Evolutionary conservation across 2,329 filamentous ascomycete species (phyloP).

Genomic region (Didymella glomerata): DNA sequence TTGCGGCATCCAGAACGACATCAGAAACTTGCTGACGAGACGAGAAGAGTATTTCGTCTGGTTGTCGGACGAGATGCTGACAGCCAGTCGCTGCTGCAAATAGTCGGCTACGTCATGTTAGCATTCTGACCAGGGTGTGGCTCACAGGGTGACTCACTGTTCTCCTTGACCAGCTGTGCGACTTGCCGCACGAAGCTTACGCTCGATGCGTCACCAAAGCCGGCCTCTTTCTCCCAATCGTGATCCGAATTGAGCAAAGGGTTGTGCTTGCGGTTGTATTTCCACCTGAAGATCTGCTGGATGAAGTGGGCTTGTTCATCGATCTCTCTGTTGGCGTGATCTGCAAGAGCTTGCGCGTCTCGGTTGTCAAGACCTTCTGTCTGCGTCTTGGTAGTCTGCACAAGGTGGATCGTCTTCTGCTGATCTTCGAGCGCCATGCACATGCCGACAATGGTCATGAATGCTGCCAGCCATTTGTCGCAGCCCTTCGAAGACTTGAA

Average conservation of each 20-base stretch:
- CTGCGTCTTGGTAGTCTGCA: conserved; percentile 51
- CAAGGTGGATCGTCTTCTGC: conserved; percentile 57
- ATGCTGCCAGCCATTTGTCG: conserved; percentile 57
- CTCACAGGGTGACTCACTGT: conserved; percentile 46
- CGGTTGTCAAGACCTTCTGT: conserved; percentile 40
- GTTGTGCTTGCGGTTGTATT: conserved; percentile 57
- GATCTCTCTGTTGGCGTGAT: conserved; percentile 54
- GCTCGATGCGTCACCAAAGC: conserved; percentile 46
- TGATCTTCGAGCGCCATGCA: conserved; percentile 59
- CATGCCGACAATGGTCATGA: conserved; percentile 57
- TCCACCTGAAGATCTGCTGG: conserved; percentile 57
- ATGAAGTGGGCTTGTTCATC: conserved; percentile 57
- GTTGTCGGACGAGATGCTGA: conserved; percentile 51
- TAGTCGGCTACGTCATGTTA: conserved; percentile 48
- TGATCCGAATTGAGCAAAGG: conserved; percentile 50
- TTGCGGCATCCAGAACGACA: conserved; percentile 47
- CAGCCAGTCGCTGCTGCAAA: conserved; percentile 47
- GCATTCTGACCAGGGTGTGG: conserved; percentile 1
- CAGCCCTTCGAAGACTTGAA: conserved; percentile 56
- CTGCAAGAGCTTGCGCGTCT: conserved; percentile 47
- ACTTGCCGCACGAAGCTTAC: conserved; percentile 51
- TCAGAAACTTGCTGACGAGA: conserved; percentile 55
- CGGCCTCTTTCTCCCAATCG: conserved; percentile 50
- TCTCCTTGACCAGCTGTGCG: conserved; percentile 52
- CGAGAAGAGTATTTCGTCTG: conserved; percentile 54